phyloP scores from a whole-genome alignment of 1,139 yeast genomes.

The Pichia sp. region DNA sequence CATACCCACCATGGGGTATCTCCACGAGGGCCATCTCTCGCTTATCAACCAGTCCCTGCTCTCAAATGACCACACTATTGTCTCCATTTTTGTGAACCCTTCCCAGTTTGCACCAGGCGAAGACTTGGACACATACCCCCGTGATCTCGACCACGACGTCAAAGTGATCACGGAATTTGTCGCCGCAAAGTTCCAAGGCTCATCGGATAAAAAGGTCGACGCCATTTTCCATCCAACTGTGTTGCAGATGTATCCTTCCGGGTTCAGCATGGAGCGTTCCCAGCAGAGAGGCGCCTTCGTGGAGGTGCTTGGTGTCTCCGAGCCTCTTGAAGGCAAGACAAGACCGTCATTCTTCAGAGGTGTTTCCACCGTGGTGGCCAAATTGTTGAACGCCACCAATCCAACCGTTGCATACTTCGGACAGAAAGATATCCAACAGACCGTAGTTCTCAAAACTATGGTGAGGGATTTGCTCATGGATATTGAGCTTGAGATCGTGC shows the following conservation, averaged over 20 bases:
- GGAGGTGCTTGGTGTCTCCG: slow-evolving; percentile 75
- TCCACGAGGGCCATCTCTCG: slow-evolving; percentile 68
- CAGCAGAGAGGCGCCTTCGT: slow-evolving; percentile 83
- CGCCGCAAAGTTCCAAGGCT: slow-evolving; percentile 21
- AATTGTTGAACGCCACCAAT: slow-evolving; percentile 68
- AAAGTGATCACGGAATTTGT: slow-evolving; percentile 36
- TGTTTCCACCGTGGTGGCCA: slow-evolving; percentile 90
- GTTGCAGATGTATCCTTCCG: slow-evolving; percentile 86
- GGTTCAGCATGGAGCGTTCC: slow-evolving; percentile 60
- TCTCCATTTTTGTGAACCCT: slow-evolving; percentile 92
- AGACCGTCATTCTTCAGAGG: slow-evolving; percentile 95
- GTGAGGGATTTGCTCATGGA: slow-evolving; percentile 72
- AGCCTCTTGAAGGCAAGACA: slow-evolving; percentile 79
- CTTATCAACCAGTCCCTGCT: slow-evolving; percentile 45
- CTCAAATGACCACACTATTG: slow-evolving; percentile 67
- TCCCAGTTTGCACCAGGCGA: slow-evolving; percentile 95
- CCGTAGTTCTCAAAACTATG: slow-evolving; percentile 75
- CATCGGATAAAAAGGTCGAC: slow-evolving; percentile 39
- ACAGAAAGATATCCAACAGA: slow-evolving; percentile 93
- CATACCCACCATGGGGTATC: slow-evolving; percentile 86
- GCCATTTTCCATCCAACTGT: slow-evolving; percentile 82
- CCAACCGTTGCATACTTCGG: slow-evolving; percentile 87
- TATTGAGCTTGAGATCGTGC: slow-evolving; percentile 60
- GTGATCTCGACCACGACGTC: slow-evolving; percentile 70
- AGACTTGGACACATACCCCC: slow-evolving; percentile 82